Conservation (phyloP, 306 rosid species). For the Vigna trinervia region DNA sequence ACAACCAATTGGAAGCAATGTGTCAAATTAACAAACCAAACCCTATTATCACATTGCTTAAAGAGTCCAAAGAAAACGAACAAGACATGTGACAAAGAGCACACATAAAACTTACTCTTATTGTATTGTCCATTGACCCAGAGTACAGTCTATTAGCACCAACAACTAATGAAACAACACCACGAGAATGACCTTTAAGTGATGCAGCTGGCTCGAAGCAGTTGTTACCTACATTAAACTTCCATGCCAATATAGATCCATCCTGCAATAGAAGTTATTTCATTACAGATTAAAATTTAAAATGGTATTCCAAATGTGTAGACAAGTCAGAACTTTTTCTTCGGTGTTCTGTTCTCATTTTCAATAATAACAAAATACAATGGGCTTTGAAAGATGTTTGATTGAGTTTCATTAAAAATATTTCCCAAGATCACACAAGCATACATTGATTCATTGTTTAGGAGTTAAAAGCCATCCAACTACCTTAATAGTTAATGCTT, state of each 20-base stretch:
- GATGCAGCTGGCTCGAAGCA: conserved; percentile 89
- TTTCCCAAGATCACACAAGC: not conserved
- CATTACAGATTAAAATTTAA: conserved; percentile 30
- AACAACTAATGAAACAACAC: conserved; percentile 90
- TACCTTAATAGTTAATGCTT: conserved; percentile 4
- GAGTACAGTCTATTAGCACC: conserved; percentile 97
- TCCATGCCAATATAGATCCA: conserved; percentile 91
- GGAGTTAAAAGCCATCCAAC: conserved; percentile 17
- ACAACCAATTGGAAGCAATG: conserved; percentile 33
- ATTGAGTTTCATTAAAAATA: not conserved
- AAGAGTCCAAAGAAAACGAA: not conserved
- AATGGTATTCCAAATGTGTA: conserved; percentile 1
- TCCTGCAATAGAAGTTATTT: conserved; percentile 63
- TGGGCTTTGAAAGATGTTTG: not conserved
- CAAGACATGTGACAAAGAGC: conserved; percentile 12
- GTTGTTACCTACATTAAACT: conserved; percentile 75
- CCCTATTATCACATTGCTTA: conserved; percentile 13
- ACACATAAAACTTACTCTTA: conserved; percentile 61
- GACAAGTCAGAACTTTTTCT: not conserved
- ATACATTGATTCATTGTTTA: not conserved
- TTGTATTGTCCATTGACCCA: conserved; percentile 94
- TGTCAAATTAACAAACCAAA: conserved; percentile 23
- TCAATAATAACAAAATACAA: not conserved
- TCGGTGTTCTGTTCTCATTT: not conserved
- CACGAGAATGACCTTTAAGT: conserved; percentile 75